Evolutionary conservation across 352 stramenopile genomes (phyloP).

Genomic region (Peronospora farinosa): DNA sequence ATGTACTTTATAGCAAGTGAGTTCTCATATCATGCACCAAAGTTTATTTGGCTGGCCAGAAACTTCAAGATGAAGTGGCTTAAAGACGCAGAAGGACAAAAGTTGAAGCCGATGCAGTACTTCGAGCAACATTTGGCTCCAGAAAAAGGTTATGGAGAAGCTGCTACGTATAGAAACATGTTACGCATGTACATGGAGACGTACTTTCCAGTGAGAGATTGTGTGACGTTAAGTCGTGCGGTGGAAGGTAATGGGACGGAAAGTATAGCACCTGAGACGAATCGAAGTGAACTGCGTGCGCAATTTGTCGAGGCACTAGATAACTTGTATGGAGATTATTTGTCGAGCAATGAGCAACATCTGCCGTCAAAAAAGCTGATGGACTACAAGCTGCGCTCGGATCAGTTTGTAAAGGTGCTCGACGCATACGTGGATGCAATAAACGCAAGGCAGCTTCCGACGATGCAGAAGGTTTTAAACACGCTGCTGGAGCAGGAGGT

Average conservation of each 20-base stretch:
- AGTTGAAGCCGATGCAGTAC: conserved; percentile 45
- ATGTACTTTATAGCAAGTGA: conserved; percentile 25
- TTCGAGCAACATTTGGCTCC: conserved; percentile 39
- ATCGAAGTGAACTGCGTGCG: conserved; percentile 29
- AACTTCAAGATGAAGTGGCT: conserved; percentile 77
- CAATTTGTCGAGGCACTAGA: conserved; percentile 58
- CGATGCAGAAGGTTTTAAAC: conserved; percentile 41
- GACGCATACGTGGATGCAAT: conserved; percentile 40
- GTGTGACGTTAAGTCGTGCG: conserved; percentile 41
- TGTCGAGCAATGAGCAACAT: conserved; percentile 31
- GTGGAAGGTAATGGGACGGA: conserved; percentile 28
- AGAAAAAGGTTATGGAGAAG: conserved; percentile 51
- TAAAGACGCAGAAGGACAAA: conserved; percentile 32
- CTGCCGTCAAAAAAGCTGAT: conserved; percentile 45
- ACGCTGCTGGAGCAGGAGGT: conserved; percentile 38
- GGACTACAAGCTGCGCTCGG: conserved; percentile 27
- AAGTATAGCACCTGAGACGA: conserved; percentile 11
- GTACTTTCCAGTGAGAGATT: conserved; percentile 40
- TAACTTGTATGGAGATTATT: conserved; percentile 36
- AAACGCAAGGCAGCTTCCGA: conserved; percentile 36
- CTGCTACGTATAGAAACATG: conserved; percentile 43
- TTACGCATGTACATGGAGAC: conserved; percentile 54
- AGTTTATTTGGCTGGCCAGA: conserved; percentile 53
- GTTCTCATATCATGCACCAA: conserved; percentile 45
- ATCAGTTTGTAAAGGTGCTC: conserved; percentile 38